A percentile compares a stretch with the other conserved stretches of the same genome.
phyloP scores from a whole-genome alignment of 768 basidiomycete genomes.

The Tubosaeta sp. region DNA sequence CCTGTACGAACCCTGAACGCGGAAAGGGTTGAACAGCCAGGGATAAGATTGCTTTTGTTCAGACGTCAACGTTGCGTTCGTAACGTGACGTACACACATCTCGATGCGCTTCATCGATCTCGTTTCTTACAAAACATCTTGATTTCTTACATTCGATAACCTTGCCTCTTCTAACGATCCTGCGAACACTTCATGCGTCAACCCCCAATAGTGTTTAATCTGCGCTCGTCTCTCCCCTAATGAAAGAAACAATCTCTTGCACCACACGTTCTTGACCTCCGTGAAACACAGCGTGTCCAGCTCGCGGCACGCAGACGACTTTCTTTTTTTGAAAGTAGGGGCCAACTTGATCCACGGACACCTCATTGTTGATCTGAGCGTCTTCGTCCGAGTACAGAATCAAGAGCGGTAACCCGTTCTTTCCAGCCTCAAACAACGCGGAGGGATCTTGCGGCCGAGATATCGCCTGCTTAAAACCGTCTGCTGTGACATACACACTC shows the following conservation, averaged over 20 bases:
- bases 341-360: background rate
- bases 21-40: no score
- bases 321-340: background rate
- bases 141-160: background rate
- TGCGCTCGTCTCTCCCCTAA: background rate
- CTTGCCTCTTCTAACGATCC: background rate
- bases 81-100: no score
- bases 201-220: background rate
- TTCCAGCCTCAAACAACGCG: constrained; percentile 1
- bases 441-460: background rate
- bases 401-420: background rate
- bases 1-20: no score
- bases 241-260: constrained; percentile 3
- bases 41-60: no score
- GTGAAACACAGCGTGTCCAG: constrained; percentile 1
- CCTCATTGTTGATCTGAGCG: constrained; percentile 2
- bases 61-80: no score
- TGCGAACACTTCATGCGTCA: background rate
- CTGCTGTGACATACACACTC: background rate
- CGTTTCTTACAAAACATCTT: no score
- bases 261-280: constrained; percentile 1
- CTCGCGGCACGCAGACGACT: background rate
- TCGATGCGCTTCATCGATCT: no score
- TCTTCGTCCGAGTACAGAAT: background rate
- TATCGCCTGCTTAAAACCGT: background rate